Conservation (phyloP, 2,329 filamentous ascomycete species). For the Lecanosticta acicola region DNA sequence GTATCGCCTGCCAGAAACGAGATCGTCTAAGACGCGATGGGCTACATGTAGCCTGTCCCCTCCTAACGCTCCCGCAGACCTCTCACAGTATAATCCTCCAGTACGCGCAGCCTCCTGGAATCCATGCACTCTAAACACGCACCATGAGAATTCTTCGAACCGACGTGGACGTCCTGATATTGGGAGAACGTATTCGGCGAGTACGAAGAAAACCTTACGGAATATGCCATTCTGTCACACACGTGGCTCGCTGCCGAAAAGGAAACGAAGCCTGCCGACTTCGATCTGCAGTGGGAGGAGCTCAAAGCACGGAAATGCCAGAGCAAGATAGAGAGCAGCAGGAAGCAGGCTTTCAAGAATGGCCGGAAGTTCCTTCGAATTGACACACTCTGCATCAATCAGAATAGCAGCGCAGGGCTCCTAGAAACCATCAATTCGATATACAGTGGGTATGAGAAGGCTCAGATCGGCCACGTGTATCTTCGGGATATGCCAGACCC, state of each 20-base stretch:
- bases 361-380: conserved; percentile 11
- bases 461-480: conserved; percentile 14
- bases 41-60: too few relatives aligned
- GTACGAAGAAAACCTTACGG: neutral
- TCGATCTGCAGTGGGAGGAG: neutral
- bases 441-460: conserved; percentile 17
- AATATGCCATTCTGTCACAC: conserved; percentile 16
- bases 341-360: neutral
- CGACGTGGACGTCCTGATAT: neutral
- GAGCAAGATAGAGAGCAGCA: conserved; percentile 1
- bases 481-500: conserved; percentile 7
- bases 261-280: conserved; percentile 11
- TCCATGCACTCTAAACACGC: neutral
- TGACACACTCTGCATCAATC: conserved; percentile 20
- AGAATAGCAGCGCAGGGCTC: conserved; percentile 13
- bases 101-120: neutral
- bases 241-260: conserved; percentile 5
- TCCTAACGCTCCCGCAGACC: neutral
- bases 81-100: neutral
- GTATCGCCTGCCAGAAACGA: neutral
- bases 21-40: too few relatives aligned
- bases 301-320: conserved; percentile 6
- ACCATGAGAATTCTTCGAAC: neutral
- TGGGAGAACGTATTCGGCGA: neutral
- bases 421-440: conserved; percentile 18